Evolutionary conservation across 768 basidiomycete species (phyloP), one percentile per base, ranked within the genome.

Genomic region (Lentinula detonsa): DNA sequence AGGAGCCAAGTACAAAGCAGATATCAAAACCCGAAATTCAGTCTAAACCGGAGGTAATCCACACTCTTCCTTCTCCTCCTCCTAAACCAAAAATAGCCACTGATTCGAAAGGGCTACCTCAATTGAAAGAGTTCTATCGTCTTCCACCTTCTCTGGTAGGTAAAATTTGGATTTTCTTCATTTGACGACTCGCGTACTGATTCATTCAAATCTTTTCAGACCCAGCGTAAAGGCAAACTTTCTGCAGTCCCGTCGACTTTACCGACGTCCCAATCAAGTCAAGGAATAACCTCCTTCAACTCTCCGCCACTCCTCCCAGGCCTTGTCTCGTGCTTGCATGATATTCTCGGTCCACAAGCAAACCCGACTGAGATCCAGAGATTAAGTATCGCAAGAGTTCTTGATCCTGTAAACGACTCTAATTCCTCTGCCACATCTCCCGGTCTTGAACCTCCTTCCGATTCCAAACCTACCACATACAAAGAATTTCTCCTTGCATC

Each of bases 301-400:
- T 86, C 89, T 0, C 89, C 91, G 8, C 85, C 88, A 0, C 75
- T 95, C 13, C 75, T 89, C 62, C 81, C 83, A 0, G 88, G 86
- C 6, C 76, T 95, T 23, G 66, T 87, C 13, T 71, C 78, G 15
- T 84, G 83, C 42, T 67, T 94, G 8, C 72, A 76, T 7, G 82
- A 85, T 28, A 70, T 82, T 1, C 76, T 93, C 7, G 90, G 89
- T 2, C 73, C 73, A 5, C 65, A 77, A 31, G 81, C 84, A 1
- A 68, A 54, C 7, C 91, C 93, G 2, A 93, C 91, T 0, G 82
- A 86, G 0, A 93, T 95, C n/a, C 92, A 94, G 69, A 78, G 84
- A 0, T 76, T 93, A 51, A 83, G 89, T 21, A 67, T 93, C 18
- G 84, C 87, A 64, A 85, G 86, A 73, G 71, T 92, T 4, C 28